Evolutionary conservation across 106 monocot genomes (phyloP).

Genomic region (Dactylorhiza incarnata): DNA sequence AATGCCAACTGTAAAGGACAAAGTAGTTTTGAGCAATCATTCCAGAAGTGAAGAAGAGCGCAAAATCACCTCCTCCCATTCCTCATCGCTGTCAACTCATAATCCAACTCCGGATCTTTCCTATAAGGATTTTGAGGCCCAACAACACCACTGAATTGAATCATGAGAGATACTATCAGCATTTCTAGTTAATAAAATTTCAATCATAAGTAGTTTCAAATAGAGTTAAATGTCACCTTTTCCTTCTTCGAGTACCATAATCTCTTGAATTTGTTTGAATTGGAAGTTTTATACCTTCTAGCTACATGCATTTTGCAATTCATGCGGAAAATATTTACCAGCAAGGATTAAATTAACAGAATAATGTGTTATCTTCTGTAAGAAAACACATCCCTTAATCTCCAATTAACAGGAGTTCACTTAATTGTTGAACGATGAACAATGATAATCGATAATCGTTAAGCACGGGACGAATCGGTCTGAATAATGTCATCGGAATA

Average conservation of each 20-base stretch:
- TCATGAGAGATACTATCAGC: neutral
- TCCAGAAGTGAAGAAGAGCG: no score
- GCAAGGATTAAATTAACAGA: no score
- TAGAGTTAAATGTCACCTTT: conserved; percentile 42
- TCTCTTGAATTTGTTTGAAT: conserved; percentile 21
- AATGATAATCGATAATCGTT: no score
- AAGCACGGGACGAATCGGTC: no score
- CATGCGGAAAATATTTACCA: neutral
- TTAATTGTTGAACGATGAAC: no score
- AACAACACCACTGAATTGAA: conserved; percentile 45
- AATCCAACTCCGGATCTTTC: conserved; percentile 72
- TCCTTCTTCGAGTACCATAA: conserved; percentile 89
- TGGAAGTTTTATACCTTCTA: conserved; percentile 37
- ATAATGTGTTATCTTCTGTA: no score
- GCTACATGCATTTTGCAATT: conserved; percentile 41
- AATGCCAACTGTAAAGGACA: no score
- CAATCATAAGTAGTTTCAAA: neutral
- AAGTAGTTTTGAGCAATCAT: neutral
- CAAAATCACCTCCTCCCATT: conserved; percentile 95
- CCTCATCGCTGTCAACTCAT: conserved; percentile 95
- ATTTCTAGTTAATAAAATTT: neutral
- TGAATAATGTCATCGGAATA: no score
- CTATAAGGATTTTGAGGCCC: conserved; percentile 55
- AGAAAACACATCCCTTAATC: no score
- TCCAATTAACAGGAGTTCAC: no score